A percentile compares a stretch with the other conserved stretches of the same genome.
Evolutionary conservation across 1,284 basidiomycete genomes (phyloP).

Genomic region (Retiboletus flavoniger): DNA sequence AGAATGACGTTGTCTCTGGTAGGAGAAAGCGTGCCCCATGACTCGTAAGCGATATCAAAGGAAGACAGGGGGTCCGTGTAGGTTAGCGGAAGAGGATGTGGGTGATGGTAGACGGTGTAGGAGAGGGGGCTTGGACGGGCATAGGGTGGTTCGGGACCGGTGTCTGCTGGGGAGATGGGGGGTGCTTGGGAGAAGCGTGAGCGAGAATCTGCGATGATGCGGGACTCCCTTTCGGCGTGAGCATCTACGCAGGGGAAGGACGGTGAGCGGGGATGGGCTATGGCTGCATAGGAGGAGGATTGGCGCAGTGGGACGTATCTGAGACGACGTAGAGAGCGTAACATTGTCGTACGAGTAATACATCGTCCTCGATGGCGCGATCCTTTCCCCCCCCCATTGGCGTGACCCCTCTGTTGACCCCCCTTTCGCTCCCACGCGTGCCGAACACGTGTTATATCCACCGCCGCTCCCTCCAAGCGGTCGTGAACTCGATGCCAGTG

Average conservation of each 20-base stretch:
- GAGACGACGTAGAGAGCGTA: not conserved
- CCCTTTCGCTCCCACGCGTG: not conserved
- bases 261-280: constrained; percentile 27
- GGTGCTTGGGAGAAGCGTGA: constrained; percentile 14
- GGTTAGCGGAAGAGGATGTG: constrained; percentile 63
- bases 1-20: constrained; percentile 87
- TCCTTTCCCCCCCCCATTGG: not conserved
- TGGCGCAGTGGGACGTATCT: not conserved
- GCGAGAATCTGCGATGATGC: constrained; percentile 36
- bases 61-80: constrained; percentile 74
- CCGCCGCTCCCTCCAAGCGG: too few species aligned
- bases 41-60: constrained; percentile 94
- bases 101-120: constrained; percentile 67
- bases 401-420: not conserved
- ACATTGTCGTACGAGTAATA: not conserved
- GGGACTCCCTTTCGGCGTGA: constrained; percentile 63
- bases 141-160: constrained; percentile 75
- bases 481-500: too few species aligned
- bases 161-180: constrained; percentile 26
- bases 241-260: constrained; percentile 77
- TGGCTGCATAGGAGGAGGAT: not conserved
- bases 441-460: not conserved
- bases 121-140: constrained; percentile 69
- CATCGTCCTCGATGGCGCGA: constrained; percentile 3
- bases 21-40: constrained; percentile 89